A percentile compares a stretch with the other conserved stretches of the same genome.
phyloP scores from a whole-genome alignment of 352 stramenopile genomes.

The Phytophthora rubi region DNA sequence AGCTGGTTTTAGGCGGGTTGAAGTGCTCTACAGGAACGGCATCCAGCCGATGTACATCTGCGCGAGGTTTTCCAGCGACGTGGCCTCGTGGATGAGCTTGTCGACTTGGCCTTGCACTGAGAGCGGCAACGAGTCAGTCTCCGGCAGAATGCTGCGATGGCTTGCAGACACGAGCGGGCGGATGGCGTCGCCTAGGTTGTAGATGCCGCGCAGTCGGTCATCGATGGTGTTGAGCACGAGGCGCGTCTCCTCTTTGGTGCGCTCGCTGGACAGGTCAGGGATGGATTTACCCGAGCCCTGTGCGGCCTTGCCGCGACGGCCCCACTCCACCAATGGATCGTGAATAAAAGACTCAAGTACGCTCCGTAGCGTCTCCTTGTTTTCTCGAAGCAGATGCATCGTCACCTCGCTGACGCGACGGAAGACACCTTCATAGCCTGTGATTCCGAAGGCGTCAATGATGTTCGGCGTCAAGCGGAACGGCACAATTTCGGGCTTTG shows the following conservation, averaged over 20 bases:
- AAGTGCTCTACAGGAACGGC: slow-evolving; percentile 73
- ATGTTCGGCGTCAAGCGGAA: slow-evolving; percentile 99
- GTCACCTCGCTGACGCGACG: slow-evolving; percentile 92
- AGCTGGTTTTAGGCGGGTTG: neutral
- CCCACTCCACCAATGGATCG: slow-evolving; percentile 95
- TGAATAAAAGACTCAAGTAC: slow-evolving; percentile 99
- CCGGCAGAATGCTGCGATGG: slow-evolving; percentile 71
- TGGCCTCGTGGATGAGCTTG: slow-evolving; percentile 94
- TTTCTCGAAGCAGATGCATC: slow-evolving; percentile 93
- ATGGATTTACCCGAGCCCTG: slow-evolving; percentile 48
- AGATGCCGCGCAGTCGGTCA: slow-evolving; percentile 91
- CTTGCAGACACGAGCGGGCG: slow-evolving; percentile 68
- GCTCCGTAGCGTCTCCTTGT: slow-evolving; percentile 97
- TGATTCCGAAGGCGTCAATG: slow-evolving; percentile 99
- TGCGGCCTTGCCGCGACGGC: slow-evolving; percentile 72
- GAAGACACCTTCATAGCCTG: slow-evolving; percentile 96
- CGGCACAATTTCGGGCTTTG: slow-evolving; percentile 98
- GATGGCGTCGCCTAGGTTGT: slow-evolving; percentile 90
- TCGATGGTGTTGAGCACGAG: slow-evolving; percentile 92
- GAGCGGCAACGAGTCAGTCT: slow-evolving; percentile 90
- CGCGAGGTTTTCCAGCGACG: slow-evolving; percentile 90
- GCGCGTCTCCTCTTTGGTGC: slow-evolving; percentile 87
- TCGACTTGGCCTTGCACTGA: slow-evolving; percentile 94
- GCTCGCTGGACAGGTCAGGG: slow-evolving; percentile 65
- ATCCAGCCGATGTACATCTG: slow-evolving; percentile 98